Evolutionary conservation across 306 rosid genomes (phyloP).

Genomic region (Purshia tridentata): DNA sequence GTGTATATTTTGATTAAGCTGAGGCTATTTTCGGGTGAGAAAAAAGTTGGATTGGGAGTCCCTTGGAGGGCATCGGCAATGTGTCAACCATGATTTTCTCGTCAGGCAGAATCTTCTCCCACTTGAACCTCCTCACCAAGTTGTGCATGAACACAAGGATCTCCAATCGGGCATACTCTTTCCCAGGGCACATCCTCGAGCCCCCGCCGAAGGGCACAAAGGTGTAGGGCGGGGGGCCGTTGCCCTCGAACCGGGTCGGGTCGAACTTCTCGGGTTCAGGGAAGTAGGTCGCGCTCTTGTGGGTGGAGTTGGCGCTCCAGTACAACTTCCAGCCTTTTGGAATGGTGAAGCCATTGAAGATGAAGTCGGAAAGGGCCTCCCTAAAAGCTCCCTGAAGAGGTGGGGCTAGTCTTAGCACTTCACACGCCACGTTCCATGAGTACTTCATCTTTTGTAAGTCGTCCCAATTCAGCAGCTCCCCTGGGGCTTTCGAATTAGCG

Average conservation of each 20-base stretch:
- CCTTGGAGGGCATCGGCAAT: constrained; percentile 50
- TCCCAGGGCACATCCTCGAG: constrained; percentile 74
- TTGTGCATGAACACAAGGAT: constrained; percentile 70
- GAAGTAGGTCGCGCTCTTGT: constrained; percentile 45
- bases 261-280: constrained; percentile 56
- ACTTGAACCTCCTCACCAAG: constrained; percentile 55
- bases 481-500: constrained; percentile 46
- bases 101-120: constrained; percentile 45
- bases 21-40: constrained; percentile 27
- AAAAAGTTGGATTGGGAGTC: constrained; percentile 56
- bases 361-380: constrained; percentile 51
- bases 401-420: constrained; percentile 67
- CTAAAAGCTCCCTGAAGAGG: constrained; percentile 74
- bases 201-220: constrained; percentile 76
- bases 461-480: constrained; percentile 66
- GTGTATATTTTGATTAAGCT: too few species aligned
- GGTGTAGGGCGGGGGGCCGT: constrained; percentile 60
- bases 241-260: constrained; percentile 64
- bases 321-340: constrained; percentile 85
- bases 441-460: constrained; percentile 62
- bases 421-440: constrained; percentile 77
- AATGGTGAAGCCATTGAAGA: constrained; percentile 60
- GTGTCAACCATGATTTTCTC: constrained; percentile 57
- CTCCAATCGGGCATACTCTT: constrained; percentile 65
- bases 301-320: constrained; percentile 64